These are phyloP conservation scores for Dissophora globulifera DNA, from an alignment of 192 early-diverging fungal genomes.

Conservation along the genomic window DNA sequence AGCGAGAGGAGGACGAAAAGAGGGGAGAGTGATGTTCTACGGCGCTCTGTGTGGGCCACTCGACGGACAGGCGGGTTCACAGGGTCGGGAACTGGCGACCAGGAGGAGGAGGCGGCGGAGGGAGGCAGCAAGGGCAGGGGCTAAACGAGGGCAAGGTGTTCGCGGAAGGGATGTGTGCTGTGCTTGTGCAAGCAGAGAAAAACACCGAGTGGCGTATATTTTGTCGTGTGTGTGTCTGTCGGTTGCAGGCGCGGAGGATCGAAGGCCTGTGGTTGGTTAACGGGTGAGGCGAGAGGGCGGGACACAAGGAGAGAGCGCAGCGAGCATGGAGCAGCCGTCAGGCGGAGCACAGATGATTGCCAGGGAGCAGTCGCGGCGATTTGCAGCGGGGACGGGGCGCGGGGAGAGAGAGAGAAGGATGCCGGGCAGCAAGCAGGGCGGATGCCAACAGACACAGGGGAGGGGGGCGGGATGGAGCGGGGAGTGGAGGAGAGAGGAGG, in stretches of 20 bases:
- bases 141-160: neutral
- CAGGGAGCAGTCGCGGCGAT: too few relatives aligned
- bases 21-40: neutral
- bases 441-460: too few relatives aligned
- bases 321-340: too few relatives aligned
- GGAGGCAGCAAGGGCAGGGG: neutral
- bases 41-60: too few relatives aligned
- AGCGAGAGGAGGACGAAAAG: too few relatives aligned
- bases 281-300: too few relatives aligned
- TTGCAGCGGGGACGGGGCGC: too few relatives aligned
- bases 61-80: too few relatives aligned
- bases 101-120: constrained; percentile 1
- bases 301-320: constrained; percentile 16
- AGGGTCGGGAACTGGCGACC: neutral
- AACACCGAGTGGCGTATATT: neutral
- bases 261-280: constrained; percentile 38
- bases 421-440: too few relatives aligned
- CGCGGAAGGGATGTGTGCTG: neutral
- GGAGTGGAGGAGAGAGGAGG: neutral
- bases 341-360: too few relatives aligned
- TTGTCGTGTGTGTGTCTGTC: too few relatives aligned
- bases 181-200: neutral
- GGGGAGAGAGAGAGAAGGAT: too few relatives aligned
- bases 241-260: constrained; percentile 13
- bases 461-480: neutral